A percentile compares a stretch with the other conserved stretches of the same genome.
These are phyloP conservation scores for Fusarium agapanthi DNA, from an alignment of 2,329 filamentous ascomycete genomes.

Conservation along the genomic window DNA sequence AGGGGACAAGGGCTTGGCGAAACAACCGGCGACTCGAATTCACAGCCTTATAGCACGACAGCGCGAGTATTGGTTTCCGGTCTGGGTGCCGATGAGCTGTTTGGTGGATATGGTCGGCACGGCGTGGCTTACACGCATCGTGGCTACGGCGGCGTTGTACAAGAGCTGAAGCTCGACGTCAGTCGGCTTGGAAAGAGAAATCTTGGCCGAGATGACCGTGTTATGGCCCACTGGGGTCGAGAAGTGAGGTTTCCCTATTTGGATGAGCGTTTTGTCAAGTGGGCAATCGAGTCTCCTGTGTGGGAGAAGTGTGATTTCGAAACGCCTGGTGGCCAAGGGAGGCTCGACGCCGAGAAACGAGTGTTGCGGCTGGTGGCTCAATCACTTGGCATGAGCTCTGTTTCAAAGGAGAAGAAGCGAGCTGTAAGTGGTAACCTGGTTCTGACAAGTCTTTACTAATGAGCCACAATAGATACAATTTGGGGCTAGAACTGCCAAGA, in stretches of 20 bases:
- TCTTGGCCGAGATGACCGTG: constrained; percentile 89
- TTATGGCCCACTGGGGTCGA: constrained; percentile 87
- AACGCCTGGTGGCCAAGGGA: constrained; percentile 47
- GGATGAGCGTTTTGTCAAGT: constrained; percentile 85
- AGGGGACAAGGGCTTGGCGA: constrained; percentile 69
- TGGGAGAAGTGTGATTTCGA: constrained; percentile 91
- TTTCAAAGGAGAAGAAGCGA: constrained; percentile 90
- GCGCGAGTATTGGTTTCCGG: constrained; percentile 90
- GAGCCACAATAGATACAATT: constrained; percentile 73
- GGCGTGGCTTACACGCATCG: constrained; percentile 75
- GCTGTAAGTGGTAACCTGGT: constrained; percentile 65
- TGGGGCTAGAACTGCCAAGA: constrained; percentile 83
- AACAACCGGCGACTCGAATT: constrained; percentile 37
- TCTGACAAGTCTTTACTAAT: constrained; percentile 12
- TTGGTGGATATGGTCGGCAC: constrained; percentile 91
- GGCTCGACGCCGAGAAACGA: constrained; percentile 81
- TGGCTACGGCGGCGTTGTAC: constrained; percentile 76
- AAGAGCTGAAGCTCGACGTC: constrained; percentile 88
- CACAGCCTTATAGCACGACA: constrained; percentile 66
- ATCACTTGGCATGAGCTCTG: constrained; percentile 73
- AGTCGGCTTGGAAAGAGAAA: constrained; percentile 90
- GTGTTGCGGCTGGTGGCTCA: constrained; percentile 80
- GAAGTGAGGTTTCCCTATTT: constrained; percentile 92
- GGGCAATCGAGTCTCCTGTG: constrained; percentile 78
- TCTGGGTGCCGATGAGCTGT: constrained; percentile 93